Evolutionary conservation across 768 basidiomycete species (phyloP).

Genomic region (Podaxis rugospora): DNA sequence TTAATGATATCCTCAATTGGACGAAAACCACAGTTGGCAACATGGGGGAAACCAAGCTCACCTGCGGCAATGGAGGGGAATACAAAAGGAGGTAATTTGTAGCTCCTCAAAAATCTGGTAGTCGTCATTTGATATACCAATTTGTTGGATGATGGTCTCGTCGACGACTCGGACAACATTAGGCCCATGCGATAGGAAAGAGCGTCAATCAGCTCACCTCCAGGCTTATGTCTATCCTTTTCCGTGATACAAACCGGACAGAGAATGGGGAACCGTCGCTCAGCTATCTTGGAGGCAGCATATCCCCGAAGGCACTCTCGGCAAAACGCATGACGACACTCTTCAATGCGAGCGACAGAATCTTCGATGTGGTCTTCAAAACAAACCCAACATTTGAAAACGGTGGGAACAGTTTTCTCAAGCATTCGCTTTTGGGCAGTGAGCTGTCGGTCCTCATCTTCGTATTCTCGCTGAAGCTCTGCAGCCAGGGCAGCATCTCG

Average conservation of each 20-base stretch:
- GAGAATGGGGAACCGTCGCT: slow-evolving; percentile 6
- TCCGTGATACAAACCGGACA: slow-evolving; percentile 3
- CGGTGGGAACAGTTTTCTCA: background rate
- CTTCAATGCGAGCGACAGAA: slow-evolving; percentile 30
- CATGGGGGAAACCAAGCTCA: background rate
- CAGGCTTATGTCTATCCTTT: background rate
- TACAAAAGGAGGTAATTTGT: slow-evolving; percentile 10
- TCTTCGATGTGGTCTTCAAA: slow-evolving; percentile 41
- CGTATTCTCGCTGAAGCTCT: slow-evolving; percentile 7
- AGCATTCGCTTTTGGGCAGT: background rate
- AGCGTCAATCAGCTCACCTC: background rate
- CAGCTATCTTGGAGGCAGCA: background rate
- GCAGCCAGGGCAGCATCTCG: background rate
- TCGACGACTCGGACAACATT: background rate
- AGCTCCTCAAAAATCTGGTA: slow-evolving; percentile 9
- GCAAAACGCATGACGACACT: slow-evolving; percentile 32
- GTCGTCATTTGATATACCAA: slow-evolving; percentile 8
- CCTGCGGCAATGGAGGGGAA: slow-evolving; percentile 8
- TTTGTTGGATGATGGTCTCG: slow-evolving; percentile 4
- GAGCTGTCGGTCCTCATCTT: slow-evolving; percentile 2
- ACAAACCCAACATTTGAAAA: slow-evolving; percentile 44
- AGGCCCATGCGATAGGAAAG: too few species aligned
- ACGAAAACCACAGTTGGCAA: background rate
- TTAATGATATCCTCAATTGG: background rate
- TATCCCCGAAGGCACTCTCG: slow-evolving; percentile 8